phyloP scores from a whole-genome alignment of 2,329 filamentous ascomycete species.

The Talaromyces amestolkiae region DNA sequence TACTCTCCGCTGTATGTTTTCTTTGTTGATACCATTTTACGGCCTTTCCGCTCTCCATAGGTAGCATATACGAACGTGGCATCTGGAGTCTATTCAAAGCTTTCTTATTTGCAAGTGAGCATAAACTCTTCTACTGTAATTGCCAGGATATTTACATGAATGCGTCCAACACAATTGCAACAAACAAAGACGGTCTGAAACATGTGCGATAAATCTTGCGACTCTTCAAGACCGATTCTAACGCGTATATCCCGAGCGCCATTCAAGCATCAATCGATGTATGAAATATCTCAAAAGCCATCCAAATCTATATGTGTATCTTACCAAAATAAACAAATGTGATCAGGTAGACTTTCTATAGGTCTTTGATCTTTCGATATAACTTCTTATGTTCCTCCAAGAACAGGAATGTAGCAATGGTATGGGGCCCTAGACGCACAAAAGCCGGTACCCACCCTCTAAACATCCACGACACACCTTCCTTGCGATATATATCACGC shows the following conservation, averaged over 20 bases:
- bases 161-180: neutral
- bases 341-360: conserved; percentile 9
- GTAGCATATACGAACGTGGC: neutral
- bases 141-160: neutral
- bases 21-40: neutral
- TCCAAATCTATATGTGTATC: neutral
- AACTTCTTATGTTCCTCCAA: conserved; percentile 67
- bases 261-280: neutral
- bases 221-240: neutral
- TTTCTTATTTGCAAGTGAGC: neutral
- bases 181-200: neutral
- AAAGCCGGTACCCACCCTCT: conserved; percentile 67
- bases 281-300: neutral
- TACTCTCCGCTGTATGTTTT: neutral
- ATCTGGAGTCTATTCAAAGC: too few relatives aligned
- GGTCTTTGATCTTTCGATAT: conserved; percentile 46
- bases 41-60: neutral
- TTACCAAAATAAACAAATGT: neutral
- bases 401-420: conserved; percentile 65
- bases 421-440: conserved; percentile 64
- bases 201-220: conserved; percentile 3
- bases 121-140: neutral
- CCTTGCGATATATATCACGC: conserved; percentile 53
- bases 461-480: conserved; percentile 64
- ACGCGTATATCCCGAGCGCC: conserved; percentile 10